Conservation (phyloP, 148 eudicot genomes). For the Mesembryanthemum crystallinum region DNA sequence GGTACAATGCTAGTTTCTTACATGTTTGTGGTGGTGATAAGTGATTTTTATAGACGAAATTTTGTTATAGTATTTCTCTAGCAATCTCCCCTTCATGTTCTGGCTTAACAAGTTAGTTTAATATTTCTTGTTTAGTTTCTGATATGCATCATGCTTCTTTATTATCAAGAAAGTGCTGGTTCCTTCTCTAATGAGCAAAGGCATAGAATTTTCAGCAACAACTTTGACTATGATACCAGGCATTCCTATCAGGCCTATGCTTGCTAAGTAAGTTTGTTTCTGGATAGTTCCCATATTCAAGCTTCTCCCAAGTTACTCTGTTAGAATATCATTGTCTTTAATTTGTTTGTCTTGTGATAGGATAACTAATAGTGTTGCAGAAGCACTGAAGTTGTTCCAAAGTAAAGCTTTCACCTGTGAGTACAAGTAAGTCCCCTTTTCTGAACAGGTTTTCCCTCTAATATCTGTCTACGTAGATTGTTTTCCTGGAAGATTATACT, state of each 20-base stretch:
- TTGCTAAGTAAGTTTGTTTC: constrained; percentile 69
- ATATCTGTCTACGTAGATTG: background rate
- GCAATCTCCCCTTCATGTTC: constrained; percentile 8
- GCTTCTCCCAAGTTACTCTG: background rate
- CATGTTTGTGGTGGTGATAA: background rate
- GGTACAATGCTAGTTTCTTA: too few relatives aligned
- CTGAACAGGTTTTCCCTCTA: background rate
- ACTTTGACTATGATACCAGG: constrained; percentile 86
- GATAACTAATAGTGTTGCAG: constrained; percentile 77
- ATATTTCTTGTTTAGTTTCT: background rate
- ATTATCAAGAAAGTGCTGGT: constrained; percentile 72
- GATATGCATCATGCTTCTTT: constrained; percentile 11
- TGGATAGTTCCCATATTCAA: background rate
- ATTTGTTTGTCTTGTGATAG: constrained; percentile 34
- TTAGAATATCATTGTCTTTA: background rate
- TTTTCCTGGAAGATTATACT: background rate
- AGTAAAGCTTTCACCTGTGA: constrained; percentile 87
- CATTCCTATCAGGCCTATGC: constrained; percentile 94
- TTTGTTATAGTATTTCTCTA: background rate
- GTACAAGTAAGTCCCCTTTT: constrained; percentile 60
- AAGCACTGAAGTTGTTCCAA: constrained; percentile 68
- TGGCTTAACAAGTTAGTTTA: background rate
- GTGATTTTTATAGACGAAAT: background rate
- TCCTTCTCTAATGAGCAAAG: constrained; percentile 82
- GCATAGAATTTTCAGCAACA: constrained; percentile 64